Base-by-base conservation (phyloP, 2,329 filamentous ascomycete genomes). In the Pseudopyricularia javanii region DNA sequence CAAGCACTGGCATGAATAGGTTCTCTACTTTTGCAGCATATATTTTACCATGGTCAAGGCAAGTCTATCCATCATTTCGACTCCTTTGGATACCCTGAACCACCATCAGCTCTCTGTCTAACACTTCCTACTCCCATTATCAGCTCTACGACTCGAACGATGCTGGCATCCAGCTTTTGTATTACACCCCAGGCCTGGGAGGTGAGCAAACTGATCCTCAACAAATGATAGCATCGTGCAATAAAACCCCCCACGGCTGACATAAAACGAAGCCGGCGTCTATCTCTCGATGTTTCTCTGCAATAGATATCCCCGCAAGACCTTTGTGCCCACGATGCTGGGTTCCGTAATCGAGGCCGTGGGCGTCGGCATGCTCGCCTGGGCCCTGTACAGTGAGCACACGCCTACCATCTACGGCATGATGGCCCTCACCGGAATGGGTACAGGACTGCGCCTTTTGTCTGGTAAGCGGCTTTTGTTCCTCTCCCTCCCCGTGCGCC, bases 21-120 rank as follows among this genome's bases (percentile, higher is more conserved):
- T 82, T 1, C 78, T 86, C 57, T 87, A 86, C 63, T 87, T 86
- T 58, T 78, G 83, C 58, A 79, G 78, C 15, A 74, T 86, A 17
- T 87, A 85, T 63, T 86, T 86, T 62, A 64, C 4, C 37, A 60
- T 59, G 26, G 63, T 63, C 51, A 65, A 61, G 56, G 59, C 56
- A 53, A 55, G 54, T 49, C 12, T 26, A n/a, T 15, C 17, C 32
- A 11, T 9, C n/a, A n/a, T 7, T 12, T 30, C 8, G 1, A 3
- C 11, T 4, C 4, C 17, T 9, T 15, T 11, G 14, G 20, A 8
- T 15, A 15, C 6, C 15, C 4, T 20, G n/a, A 17, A 22, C 15
- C 3, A 4, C 33, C 4, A n/a, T n/a, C n/a, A n/a, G n/a, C n/a
- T n/a, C n/a, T n/a, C n/a, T 12, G 5, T 11, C 35, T 51, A 35